Evolutionary conservation across 768 basidiomycete species (phyloP).

Genomic region (Mycena venus): DNA sequence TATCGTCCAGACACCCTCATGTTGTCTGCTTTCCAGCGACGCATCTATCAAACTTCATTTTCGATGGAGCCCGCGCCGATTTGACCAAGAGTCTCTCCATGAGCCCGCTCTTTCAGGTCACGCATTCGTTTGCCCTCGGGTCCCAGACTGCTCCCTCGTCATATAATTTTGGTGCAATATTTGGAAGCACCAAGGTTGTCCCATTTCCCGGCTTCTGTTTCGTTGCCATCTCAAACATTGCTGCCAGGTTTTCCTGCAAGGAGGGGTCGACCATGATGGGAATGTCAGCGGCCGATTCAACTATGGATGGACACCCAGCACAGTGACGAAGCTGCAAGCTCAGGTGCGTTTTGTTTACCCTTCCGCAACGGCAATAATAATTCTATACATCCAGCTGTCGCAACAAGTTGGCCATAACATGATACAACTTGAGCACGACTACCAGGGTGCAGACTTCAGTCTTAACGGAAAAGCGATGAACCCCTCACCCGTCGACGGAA

Average conservation of each 20-base stretch:
- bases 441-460: slow-evolving; percentile 88
- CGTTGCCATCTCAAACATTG: background rate
- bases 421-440: slow-evolving; percentile 95
- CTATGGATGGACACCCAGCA: slow-evolving; percentile 84
- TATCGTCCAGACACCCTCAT: slow-evolving; percentile 14
- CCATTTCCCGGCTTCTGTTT: slow-evolving; percentile 21
- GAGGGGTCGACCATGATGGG: slow-evolving; percentile 94
- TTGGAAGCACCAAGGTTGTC: slow-evolving; percentile 83
- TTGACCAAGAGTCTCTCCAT: slow-evolving; percentile 92
- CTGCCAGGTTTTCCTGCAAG: slow-evolving; percentile 88
- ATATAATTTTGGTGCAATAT: slow-evolving; percentile 96
- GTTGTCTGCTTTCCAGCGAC: slow-evolving; percentile 68
- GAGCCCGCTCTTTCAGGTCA: slow-evolving; percentile 98
- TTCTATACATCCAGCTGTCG: slow-evolving; percentile 70
- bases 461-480: slow-evolving; percentile 92
- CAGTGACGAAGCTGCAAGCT: slow-evolving; percentile 88
- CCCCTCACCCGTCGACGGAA: slow-evolving; percentile 87
- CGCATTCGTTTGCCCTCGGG: slow-evolving; percentile 94
- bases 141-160: slow-evolving; percentile 87
- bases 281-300: slow-evolving; percentile 91
- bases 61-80: slow-evolving; percentile 98
- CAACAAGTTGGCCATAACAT: slow-evolving; percentile 86
- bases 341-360: slow-evolving; percentile 69
- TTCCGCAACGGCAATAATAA: slow-evolving; percentile 11
- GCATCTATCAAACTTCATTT: slow-evolving; percentile 93